A percentile compares a stretch with the other conserved stretches of the same genome.
Conservation (phyloP, 768 basidiomycete genomes). For the Lactifluus hygrophoroides region DNA sequence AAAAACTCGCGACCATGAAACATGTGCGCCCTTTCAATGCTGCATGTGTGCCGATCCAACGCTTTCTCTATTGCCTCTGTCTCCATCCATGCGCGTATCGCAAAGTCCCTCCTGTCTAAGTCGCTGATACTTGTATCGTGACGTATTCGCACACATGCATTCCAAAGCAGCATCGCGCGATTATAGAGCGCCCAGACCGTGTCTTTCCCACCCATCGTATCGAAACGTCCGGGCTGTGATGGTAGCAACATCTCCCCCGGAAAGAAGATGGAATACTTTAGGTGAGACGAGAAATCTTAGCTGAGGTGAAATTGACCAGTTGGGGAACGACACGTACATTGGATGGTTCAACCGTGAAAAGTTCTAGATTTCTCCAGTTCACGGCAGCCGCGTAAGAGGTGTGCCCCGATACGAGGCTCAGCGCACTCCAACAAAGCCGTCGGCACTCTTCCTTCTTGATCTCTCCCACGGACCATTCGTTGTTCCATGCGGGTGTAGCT, state of each 20-base stretch:
- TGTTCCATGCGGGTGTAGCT: conserved; percentile 55
- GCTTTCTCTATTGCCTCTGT: conserved; percentile 57
- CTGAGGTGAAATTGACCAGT: neutral
- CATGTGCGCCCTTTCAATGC: conserved; percentile 56
- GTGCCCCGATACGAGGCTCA: conserved; percentile 56
- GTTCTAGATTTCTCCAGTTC: conserved; percentile 29
- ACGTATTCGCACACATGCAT: conserved; percentile 59
- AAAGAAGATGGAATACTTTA: conserved; percentile 63
- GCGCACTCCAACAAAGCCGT: conserved; percentile 63
- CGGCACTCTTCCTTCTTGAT: conserved; percentile 65
- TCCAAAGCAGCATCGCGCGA: conserved; percentile 64
- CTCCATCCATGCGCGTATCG: conserved; percentile 61
- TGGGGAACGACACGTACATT: conserved; percentile 41
- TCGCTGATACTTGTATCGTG: conserved; percentile 34
- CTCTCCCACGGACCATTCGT: conserved; percentile 50
- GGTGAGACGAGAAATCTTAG: neutral
- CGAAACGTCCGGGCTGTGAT: conserved; percentile 23
- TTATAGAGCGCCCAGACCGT: conserved; percentile 71
- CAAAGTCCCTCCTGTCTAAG: conserved; percentile 51
- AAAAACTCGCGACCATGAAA: conserved; percentile 66
- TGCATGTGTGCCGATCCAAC: conserved; percentile 56
- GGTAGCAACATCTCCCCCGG: conserved; percentile 55
- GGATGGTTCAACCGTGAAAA: conserved; percentile 54
- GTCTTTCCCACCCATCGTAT: conserved; percentile 41
- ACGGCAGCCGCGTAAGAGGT: conserved; percentile 48